Evolutionary conservation across 1,139 yeast genomes (phyloP).

Genomic region (Magnusiomyces fungicola): DNA sequence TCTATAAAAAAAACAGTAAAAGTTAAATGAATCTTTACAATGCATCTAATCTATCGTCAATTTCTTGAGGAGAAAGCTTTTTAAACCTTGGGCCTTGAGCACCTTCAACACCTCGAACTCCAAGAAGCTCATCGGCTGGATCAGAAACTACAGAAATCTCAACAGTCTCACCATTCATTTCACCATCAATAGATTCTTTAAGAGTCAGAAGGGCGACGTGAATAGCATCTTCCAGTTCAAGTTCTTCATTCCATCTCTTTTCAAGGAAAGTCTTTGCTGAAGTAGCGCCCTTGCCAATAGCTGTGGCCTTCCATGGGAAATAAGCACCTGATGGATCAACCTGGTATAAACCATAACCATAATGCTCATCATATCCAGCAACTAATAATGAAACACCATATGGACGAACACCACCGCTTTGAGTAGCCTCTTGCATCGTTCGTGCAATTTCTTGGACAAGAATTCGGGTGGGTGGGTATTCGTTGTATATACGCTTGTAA

Average conservation of each 20-base stretch:
- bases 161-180: constrained; percentile 91
- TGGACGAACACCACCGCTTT: constrained; percentile 97
- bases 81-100: constrained; percentile 82
- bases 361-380: constrained; percentile 88
- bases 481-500: constrained; percentile 89
- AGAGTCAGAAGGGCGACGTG: constrained; percentile 91
- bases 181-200: constrained; percentile 97
- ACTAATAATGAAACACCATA: constrained; percentile 91
- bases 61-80: constrained; percentile 79
- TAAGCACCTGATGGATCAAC: constrained; percentile 98
- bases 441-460: constrained; percentile 92
- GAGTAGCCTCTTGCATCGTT: constrained; percentile 97
- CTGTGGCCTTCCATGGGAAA: constrained; percentile 99
- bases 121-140: constrained; percentile 73
- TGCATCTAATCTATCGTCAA: constrained; percentile 90
- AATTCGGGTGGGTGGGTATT: constrained; percentile 93
- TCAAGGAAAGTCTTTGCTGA: constrained; percentile 96
- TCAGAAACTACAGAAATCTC: constrained; percentile 86
- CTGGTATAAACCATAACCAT: constrained; percentile 80
- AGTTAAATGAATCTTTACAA: constrained; percentile 41
- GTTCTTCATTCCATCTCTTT: constrained; percentile 95
- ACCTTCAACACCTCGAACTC: constrained; percentile 73
- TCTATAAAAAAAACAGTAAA: neutral
- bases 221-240: constrained; percentile 96
- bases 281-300: constrained; percentile 90